Conservation (phyloP, 2,329 filamentous ascomycete genomes). For the Dissoconium aciculare region DNA sequence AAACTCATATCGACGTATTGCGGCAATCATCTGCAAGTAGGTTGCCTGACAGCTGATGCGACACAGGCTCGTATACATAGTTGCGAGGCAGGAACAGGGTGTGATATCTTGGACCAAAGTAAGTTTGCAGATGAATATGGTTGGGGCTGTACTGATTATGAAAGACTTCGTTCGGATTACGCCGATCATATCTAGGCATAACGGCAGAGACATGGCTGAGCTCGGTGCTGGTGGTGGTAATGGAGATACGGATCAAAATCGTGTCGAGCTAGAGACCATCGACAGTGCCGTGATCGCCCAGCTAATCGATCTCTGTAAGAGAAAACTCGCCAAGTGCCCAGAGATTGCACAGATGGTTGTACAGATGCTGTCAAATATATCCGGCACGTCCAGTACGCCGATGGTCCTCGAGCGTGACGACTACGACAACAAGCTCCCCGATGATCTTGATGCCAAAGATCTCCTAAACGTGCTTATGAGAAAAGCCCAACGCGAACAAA, state of each 20-base stretch:
- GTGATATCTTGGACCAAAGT: conserved; percentile 33
- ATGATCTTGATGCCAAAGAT: conserved; percentile 20
- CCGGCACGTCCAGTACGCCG: no score
- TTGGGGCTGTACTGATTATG: conserved; percentile 18
- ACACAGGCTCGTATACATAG: conserved; percentile 57
- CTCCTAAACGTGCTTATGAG: conserved; percentile 18
- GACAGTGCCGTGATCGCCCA: conserved; percentile 35
- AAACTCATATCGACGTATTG: conserved; percentile 58
- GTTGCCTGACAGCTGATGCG: conserved; percentile 54
- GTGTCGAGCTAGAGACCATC: conserved; percentile 46
- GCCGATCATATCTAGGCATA: conserved; percentile 53
- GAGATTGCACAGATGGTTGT: conserved; percentile 4
- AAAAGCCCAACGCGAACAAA: conserved; percentile 13
- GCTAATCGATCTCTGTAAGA: conserved; percentile 35
- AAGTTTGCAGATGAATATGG: background rate
- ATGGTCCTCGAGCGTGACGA: background rate
- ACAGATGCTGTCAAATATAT: conserved; percentile 5
- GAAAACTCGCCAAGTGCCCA: background rate
- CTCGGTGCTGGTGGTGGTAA: conserved; percentile 65
- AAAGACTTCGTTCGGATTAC: conserved; percentile 54
- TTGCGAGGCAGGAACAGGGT: conserved; percentile 61
- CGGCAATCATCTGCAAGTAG: conserved; percentile 54
- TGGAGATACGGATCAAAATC: conserved; percentile 54
- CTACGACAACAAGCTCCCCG: conserved; percentile 7
- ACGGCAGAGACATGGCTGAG: conserved; percentile 54